A percentile compares a stretch with the other conserved stretches of the same genome.
Conservation (phyloP, 2,329 filamentous ascomycete species). For the Knufia petricola region DNA sequence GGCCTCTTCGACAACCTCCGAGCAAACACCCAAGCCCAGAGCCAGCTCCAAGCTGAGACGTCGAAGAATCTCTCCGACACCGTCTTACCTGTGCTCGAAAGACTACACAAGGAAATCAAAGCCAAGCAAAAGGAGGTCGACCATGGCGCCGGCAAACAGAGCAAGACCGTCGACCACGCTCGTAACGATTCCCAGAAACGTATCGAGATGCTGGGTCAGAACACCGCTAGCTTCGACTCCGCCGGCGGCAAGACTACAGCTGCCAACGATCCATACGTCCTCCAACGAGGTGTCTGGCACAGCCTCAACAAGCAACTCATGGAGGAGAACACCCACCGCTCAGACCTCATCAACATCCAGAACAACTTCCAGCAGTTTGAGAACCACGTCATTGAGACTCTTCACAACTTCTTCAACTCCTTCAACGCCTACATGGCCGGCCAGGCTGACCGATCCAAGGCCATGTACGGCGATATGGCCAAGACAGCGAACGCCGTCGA, state of each 20-base stretch:
- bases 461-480: slow-evolving; percentile 76
- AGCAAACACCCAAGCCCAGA: slow-evolving; percentile 76
- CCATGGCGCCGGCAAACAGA: slow-evolving; percentile 68
- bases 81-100: slow-evolving; percentile 79
- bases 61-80: slow-evolving; percentile 81
- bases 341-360: slow-evolving; percentile 86
- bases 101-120: slow-evolving; percentile 93
- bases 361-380: slow-evolving; percentile 83
- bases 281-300: slow-evolving; percentile 71
- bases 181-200: slow-evolving; percentile 84
- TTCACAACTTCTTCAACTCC: slow-evolving; percentile 72
- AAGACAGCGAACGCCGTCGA: slow-evolving; percentile 66
- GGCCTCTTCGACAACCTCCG: slow-evolving; percentile 92
- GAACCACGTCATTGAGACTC: slow-evolving; percentile 67
- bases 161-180: slow-evolving; percentile 86
- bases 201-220: slow-evolving; percentile 83
- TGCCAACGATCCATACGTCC: slow-evolving; percentile 75
- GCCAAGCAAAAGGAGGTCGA: slow-evolving; percentile 85
- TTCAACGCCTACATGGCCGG: slow-evolving; percentile 73
- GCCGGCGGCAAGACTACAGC: slow-evolving; percentile 61
- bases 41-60: slow-evolving; percentile 82
- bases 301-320: slow-evolving; percentile 81
- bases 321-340: slow-evolving; percentile 86
- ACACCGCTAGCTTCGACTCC: slow-evolving; percentile 71
- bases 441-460: slow-evolving; percentile 71